Conservation (phyloP, 305 asterid species). For the Solanum hybrid region DNA sequence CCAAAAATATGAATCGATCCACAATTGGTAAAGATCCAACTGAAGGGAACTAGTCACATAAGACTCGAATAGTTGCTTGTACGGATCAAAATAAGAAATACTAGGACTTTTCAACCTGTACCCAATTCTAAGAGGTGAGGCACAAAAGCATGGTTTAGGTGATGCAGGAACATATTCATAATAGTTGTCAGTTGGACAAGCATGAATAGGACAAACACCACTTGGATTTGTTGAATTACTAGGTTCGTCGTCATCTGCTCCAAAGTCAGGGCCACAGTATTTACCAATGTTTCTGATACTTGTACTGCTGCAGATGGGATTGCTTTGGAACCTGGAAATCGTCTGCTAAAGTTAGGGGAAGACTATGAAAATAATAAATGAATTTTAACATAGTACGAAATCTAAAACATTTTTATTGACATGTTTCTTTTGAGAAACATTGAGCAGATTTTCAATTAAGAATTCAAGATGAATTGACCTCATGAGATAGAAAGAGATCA, state of each 20-base stretch:
- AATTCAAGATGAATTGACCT: background rate
- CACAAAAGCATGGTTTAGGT: slow-evolving; percentile 41
- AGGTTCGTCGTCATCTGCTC: slow-evolving; percentile 10
- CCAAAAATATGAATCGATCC: slow-evolving; percentile 31
- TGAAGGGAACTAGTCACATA: slow-evolving; percentile 29
- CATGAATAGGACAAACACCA: slow-evolving; percentile 21
- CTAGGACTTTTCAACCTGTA: slow-evolving; percentile 48
- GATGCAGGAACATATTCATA: slow-evolving; percentile 35
- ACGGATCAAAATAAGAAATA: slow-evolving; percentile 35
- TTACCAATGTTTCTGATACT: slow-evolving; percentile 17
- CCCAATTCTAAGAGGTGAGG: slow-evolving; percentile 44
- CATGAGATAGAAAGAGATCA: background rate
- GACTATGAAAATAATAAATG: background rate
- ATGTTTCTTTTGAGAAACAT: background rate
- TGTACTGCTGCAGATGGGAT: slow-evolving; percentile 31
- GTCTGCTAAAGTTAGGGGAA: slow-evolving; percentile 6
- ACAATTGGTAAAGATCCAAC: slow-evolving; percentile 26
- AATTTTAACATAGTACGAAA: background rate
- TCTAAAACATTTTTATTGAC: background rate
- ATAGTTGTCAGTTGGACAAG: slow-evolving; percentile 32
- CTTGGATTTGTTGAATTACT: slow-evolving; percentile 10
- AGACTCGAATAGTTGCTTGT: slow-evolving; percentile 17
- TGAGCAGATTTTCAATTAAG: background rate
- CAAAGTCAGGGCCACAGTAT: slow-evolving; percentile 25
- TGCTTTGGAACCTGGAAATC: slow-evolving; percentile 29